Evolutionary conservation across 768 basidiomycete genomes (phyloP), one percentile per base, ranked within the genome.

Genomic region (Rhodotorula graminis): DNA sequence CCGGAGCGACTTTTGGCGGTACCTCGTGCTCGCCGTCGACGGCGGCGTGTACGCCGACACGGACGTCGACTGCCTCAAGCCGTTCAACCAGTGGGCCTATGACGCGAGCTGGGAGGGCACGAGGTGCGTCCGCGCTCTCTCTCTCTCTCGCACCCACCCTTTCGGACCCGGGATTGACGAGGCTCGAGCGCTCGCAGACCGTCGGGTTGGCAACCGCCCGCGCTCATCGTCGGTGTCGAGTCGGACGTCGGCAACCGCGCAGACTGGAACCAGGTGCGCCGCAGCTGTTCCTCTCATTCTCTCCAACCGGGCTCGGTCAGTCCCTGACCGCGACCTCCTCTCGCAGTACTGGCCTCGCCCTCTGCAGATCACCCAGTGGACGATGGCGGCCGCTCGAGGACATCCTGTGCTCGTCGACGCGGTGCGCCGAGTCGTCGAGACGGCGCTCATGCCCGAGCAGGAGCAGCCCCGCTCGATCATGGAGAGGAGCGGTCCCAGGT

Each of bases 351-450:
- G 79, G 79, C 75, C 81, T 1, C 75, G 77, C 1, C 81, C 83
- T 69, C 77, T 84, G 0, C 83, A 83, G 71, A 80, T 84, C 37
- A 81, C 81, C 2, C 84, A 84, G 73, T 84, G 84, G 84, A 84
- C 83, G 3, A 79, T 84, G 65, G 79, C 81, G 1, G 79, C 80
- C 2, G 75, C 82, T 0, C 82, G 82, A 21, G 75, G 73, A 47
- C 84, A 84, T 67, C 84, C 84, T 23, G 80, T 84, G 55, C 69
- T 82, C n/a, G 76, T 84, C 63, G 82, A 83, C 59, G 80, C 80
- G 12, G 58, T 84, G 9, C 77, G 82, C 8, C 80, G 82, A 5
- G 79, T 84, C 65, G 71, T 79, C 52, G 80, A 81, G 49, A 44
- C 40, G 29, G 55, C 74, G 18, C 25, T 74, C 33, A 53, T 80